Base-by-base conservation (phyloP, 768 basidiomycete genomes). In the Cantharellus cinnabarinus region DNA sequence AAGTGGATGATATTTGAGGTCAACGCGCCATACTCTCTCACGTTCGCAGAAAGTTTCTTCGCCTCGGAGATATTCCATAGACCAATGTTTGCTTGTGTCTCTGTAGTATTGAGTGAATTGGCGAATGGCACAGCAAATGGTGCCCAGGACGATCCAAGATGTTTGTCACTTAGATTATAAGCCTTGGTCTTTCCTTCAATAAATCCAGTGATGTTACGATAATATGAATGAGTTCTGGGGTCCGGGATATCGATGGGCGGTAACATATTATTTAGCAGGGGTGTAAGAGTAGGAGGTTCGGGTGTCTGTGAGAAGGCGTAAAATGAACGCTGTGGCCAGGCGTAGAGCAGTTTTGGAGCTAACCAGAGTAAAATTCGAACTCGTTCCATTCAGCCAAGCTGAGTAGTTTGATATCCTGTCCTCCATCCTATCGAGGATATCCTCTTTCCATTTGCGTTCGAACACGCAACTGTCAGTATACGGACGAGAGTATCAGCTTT, bases 191-290 rank as follows among this genome's bases (percentile, higher is more conserved):
- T 71, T 2, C 84, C 85, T 58, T 80, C 80, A 60, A 85, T 75
- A 67, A 85, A 88, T 4, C 87, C 88, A 14, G 87, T 87, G 50
- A 84, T 74, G 66, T 90, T 90, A 3, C 73, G 68, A 63, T 81
- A 85, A 66, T 86, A 89, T 0, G 85, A 82, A 29, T 71, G 72
- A 41, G 64, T 59, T 20, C 64, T 61, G 3, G 77, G 73, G 62
- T 79, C 74, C 3, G 82, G 67, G 42, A 65, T 64, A 3, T 67
- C 68, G 3, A 76, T 76, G 55, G 71, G 67, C 1, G 77, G 68
- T 42, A 78, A 64, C 60, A 84, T 75, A 35, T 70, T 67, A 29
- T 76, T 70, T 38, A 82, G 68, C 41, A 86, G 67, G 35, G 77
- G 71, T 41, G 69, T 61, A 15, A 81, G 64, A 63, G 62, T 42